A percentile compares a stretch with the other conserved stretches of the same genome.
These are phyloP conservation scores for Ophiostoma australiae DNA, from an alignment of 2,329 filamentous ascomycete genomes.

Conservation along the genomic window DNA sequence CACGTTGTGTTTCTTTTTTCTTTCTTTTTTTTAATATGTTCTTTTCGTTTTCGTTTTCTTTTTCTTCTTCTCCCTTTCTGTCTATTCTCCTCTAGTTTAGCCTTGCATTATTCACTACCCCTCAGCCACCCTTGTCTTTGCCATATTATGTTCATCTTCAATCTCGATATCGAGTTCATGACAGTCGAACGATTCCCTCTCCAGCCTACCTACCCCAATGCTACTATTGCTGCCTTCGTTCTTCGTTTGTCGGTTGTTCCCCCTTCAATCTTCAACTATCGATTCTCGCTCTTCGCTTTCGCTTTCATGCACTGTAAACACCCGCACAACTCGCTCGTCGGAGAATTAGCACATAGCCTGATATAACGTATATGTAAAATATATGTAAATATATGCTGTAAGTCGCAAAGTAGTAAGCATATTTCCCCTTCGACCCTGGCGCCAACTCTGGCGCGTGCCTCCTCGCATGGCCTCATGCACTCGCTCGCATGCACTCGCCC, in stretches of 20 bases:
- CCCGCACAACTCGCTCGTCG: background rate
- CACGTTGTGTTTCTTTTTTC: background rate
- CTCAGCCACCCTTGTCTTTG: background rate
- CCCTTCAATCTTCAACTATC: too few species aligned
- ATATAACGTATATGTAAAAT: background rate
- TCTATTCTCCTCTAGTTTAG: too few species aligned
- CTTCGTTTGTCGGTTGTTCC: background rate
- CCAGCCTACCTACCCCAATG: background rate
- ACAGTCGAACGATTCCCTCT: background rate
- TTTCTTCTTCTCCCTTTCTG: too few species aligned
- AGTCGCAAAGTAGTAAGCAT: background rate
- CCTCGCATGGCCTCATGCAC: background rate
- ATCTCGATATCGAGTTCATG: background rate
- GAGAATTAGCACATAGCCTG: slow-evolving; percentile 8
- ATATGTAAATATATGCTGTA: background rate
- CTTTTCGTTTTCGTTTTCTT: background rate
- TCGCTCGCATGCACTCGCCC: too few species aligned
- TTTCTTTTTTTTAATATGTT: background rate
- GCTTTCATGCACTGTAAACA: background rate
- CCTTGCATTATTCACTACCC: too few species aligned
- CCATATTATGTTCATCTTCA: too few species aligned
- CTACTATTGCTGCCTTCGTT: background rate
- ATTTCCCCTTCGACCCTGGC: background rate
- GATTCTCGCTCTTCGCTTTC: background rate
- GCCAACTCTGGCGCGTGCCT: background rate